Conservation (phyloP, 2,329 filamentous ascomycete genomes). For the Cladosporium oxysporum region DNA sequence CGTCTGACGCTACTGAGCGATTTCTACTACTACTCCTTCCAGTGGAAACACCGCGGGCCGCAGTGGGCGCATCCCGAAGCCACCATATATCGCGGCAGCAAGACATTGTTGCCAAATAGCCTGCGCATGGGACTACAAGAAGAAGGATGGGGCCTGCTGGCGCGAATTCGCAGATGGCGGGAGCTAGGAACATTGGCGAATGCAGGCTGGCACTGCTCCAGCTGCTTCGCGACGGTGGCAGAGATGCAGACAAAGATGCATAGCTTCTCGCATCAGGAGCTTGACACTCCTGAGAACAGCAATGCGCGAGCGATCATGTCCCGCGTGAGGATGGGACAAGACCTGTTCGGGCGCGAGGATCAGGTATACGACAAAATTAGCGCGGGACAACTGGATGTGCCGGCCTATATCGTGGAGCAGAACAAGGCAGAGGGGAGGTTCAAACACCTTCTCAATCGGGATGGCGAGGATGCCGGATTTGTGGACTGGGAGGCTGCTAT, state of each 20-base stretch:
- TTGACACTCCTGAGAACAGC: slow-evolving; percentile 54
- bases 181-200: slow-evolving; percentile 52
- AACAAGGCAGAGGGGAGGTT: slow-evolving; percentile 36
- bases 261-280: slow-evolving; percentile 57
- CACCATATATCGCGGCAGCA: slow-evolving; percentile 62
- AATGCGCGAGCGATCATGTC: slow-evolving; percentile 53
- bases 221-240: slow-evolving; percentile 59
- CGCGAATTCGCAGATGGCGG: slow-evolving; percentile 27
- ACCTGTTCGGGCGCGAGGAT: slow-evolving; percentile 56
- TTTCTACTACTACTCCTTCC: slow-evolving; percentile 22
- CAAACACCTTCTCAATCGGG: slow-evolving; percentile 44
- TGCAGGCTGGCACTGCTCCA: slow-evolving; percentile 64
- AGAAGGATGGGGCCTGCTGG: slow-evolving; percentile 30
- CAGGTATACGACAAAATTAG: slow-evolving; percentile 58
- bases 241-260: slow-evolving; percentile 59
- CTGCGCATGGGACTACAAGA: slow-evolving; percentile 54
- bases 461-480: slow-evolving; percentile 44
- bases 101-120: slow-evolving; percentile 56
- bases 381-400: slow-evolving; percentile 55
- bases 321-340: slow-evolving; percentile 54
- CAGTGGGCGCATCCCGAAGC: slow-evolving; percentile 63
- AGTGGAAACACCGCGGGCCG: slow-evolving; percentile 41
- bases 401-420: slow-evolving; percentile 44
- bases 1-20: slow-evolving; percentile 17
- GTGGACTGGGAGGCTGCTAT: slow-evolving; percentile 21